phyloP scores from a whole-genome alignment of 139 green algal species.

The Axilococcus clingmanii region DNA sequence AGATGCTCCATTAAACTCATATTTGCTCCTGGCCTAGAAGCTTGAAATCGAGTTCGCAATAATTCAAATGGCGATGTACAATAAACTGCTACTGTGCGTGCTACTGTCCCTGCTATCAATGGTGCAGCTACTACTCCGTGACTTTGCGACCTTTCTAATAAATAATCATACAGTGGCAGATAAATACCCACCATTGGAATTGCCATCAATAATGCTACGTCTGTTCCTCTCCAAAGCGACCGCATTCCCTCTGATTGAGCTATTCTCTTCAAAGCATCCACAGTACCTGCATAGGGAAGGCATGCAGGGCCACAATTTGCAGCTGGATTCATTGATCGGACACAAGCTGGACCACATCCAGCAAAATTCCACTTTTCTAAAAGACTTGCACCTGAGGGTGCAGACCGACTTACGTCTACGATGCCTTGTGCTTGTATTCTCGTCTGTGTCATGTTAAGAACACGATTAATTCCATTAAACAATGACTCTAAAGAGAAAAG shows the following conservation, averaged over 20 bases:
- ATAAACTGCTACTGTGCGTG: conserved; percentile 58
- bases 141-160: conserved; percentile 33
- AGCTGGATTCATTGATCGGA: background rate
- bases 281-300: conserved; percentile 11
- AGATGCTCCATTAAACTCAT: background rate
- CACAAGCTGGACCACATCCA: conserved; percentile 17
- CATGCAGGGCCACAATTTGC: conserved; percentile 8
- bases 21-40: background rate
- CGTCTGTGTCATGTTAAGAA: conserved; percentile 28
- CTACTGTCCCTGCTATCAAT: conserved; percentile 48
- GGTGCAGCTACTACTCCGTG: conserved; percentile 30
- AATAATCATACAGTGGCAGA: conserved; percentile 85
- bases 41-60: conserved; percentile 64
- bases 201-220: conserved; percentile 58
- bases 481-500: background rate
- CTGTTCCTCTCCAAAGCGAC: conserved; percentile 65
- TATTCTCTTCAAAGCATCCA: conserved; percentile 37
- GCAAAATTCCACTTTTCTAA: conserved; percentile 37
- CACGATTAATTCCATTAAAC: background rate
- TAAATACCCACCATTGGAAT: conserved; percentile 91
- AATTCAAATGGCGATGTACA: conserved; percentile 75
- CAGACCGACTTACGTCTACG: background rate
- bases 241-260: conserved; percentile 45
- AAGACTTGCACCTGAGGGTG: conserved; percentile 1
- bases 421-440: conserved; percentile 49